Conservation (phyloP, 805 yeast species). For the Ogataea populi-albae region DNA sequence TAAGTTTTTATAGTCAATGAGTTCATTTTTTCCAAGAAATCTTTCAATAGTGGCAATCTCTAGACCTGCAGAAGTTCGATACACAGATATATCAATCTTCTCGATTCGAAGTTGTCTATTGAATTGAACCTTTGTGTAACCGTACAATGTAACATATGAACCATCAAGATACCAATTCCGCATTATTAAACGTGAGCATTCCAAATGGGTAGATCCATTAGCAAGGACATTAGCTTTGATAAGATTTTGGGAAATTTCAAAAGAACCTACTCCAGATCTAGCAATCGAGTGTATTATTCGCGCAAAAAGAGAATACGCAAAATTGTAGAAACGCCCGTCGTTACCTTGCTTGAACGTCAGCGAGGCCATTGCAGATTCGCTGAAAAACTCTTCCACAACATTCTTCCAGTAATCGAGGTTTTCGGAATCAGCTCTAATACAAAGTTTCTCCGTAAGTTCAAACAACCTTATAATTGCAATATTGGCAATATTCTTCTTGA, state of each 20-base stretch:
- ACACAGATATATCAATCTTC: constrained; percentile 61
- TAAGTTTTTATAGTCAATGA: constrained; percentile 16
- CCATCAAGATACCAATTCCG: constrained; percentile 65
- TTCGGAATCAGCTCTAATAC: constrained; percentile 41
- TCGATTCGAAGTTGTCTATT: constrained; percentile 64
- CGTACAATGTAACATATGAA: constrained; percentile 58
- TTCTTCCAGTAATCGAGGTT: constrained; percentile 50
- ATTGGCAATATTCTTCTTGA: constrained; percentile 38
- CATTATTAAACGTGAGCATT: constrained; percentile 47
- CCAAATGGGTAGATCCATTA: constrained; percentile 52
- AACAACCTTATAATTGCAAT: constrained; percentile 49
- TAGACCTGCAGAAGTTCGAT: constrained; percentile 42
- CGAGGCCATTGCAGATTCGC: constrained; percentile 47
- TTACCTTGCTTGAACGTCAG: constrained; percentile 44
- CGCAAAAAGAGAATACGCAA: constrained; percentile 64
- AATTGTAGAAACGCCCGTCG: constrained; percentile 58
- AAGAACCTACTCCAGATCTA: constrained; percentile 47
- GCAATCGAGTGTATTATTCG: constrained; percentile 53
- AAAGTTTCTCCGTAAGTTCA: constrained; percentile 45
- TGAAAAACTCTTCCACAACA: constrained; percentile 48
- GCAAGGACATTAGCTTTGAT: constrained; percentile 51
- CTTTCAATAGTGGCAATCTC: constrained; percentile 46
- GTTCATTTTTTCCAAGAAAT: constrained; percentile 33
- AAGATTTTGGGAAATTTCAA: constrained; percentile 50
- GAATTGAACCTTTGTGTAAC: constrained; percentile 60